A percentile compares a stretch with the other conserved stretches of the same genome.
Conservation (phyloP, 106 monocot genomes). For the Vanilla planifolia region DNA sequence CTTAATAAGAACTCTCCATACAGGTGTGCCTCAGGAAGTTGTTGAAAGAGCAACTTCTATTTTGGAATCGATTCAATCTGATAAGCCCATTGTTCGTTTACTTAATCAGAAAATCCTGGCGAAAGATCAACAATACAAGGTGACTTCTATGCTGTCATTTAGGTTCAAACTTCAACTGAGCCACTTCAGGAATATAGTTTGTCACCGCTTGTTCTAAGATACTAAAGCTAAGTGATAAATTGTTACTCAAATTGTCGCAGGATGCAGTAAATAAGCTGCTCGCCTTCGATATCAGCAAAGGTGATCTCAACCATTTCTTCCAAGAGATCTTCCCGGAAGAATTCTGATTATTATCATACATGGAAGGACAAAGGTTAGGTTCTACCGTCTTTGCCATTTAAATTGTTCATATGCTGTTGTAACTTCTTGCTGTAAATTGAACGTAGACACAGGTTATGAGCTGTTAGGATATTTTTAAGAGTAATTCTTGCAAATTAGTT, state of each 20-base stretch:
- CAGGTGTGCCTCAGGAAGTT: slow-evolving; percentile 62
- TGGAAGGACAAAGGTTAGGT: too few species aligned
- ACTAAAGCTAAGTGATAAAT: not conserved
- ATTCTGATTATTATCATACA: not conserved
- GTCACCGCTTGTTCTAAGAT: not conserved
- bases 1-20: slow-evolving; percentile 6
- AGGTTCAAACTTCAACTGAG: too few species aligned
- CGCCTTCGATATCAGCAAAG: slow-evolving; percentile 41
- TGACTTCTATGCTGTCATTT: slow-evolving; percentile 6
- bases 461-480: too few species aligned
- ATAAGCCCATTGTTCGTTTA: slow-evolving; percentile 38
- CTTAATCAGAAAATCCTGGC: slow-evolving; percentile 32
- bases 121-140: slow-evolving; percentile 74
- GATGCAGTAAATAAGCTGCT: slow-evolving; percentile 39
- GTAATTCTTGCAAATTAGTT: too few species aligned
- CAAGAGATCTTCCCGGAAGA: slow-evolving; percentile 25
- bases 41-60: slow-evolving; percentile 53
- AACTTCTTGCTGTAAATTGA: too few species aligned
- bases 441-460: too few species aligned
- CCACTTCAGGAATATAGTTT: too few species aligned
- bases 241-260: slow-evolving; percentile 17
- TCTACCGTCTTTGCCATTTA: too few species aligned
- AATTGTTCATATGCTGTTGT: too few species aligned
- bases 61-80: slow-evolving; percentile 36
- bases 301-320: slow-evolving; percentile 42